Percentiles rank a stretch among this genome's conserved stretches.
Conservation (phyloP, 164 flowering plant genomes). For the Aristolochia californica region DNA sequence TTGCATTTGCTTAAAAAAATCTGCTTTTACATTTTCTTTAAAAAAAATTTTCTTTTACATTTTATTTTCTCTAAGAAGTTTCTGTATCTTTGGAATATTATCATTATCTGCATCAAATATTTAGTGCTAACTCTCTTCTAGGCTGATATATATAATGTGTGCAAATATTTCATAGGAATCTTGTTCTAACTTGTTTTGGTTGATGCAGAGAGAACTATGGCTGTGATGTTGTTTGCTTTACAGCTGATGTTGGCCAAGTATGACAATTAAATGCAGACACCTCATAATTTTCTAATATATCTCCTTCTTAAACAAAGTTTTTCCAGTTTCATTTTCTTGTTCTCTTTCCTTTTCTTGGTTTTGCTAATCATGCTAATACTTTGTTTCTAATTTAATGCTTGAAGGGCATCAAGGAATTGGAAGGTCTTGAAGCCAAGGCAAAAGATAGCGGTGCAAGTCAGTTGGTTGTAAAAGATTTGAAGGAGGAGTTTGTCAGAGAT, state of each 20-base stretch:
- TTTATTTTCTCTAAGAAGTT: too few species aligned
- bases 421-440: constrained; percentile 86
- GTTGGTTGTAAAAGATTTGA: constrained; percentile 81
- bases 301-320: neutral
- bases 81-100: too few species aligned
- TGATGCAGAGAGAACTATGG: constrained; percentile 86
- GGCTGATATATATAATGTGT: neutral
- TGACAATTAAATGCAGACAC: constrained; percentile 5
- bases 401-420: constrained; percentile 74
- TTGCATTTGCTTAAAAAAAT: too few species aligned
- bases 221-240: constrained; percentile 97
- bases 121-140: neutral
- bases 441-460: constrained; percentile 97
- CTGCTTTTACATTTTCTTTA: neutral
- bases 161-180: neutral
- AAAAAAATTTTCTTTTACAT: too few species aligned
- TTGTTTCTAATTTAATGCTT: constrained; percentile 1
- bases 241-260: constrained; percentile 99
- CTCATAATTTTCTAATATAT: neutral
- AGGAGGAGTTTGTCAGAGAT: constrained; percentile 86
- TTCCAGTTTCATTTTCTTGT: neutral
- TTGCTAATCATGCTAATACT: too few species aligned
- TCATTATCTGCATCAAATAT: neutral
- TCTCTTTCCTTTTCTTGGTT: neutral
- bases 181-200: neutral